A percentile compares a stretch with the other conserved stretches of the same genome.
Evolutionary conservation across 148 eudicot genomes (phyloP).

Genomic region (Amaranthus hypochondriacus): DNA sequence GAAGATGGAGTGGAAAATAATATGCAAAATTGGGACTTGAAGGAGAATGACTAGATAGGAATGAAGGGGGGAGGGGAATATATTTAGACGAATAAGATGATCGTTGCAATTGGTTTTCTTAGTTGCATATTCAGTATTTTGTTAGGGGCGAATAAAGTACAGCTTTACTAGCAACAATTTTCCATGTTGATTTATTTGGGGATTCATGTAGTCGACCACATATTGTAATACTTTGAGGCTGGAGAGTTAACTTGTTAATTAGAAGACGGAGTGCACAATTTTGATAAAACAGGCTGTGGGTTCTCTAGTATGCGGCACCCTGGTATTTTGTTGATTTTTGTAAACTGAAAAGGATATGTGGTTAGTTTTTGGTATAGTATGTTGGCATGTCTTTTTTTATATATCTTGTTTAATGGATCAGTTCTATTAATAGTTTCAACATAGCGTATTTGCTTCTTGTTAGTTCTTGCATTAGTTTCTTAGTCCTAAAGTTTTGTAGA

Average conservation of each 20-base stretch:
- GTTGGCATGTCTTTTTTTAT: neutral
- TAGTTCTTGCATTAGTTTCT: neutral
- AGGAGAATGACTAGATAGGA: no score
- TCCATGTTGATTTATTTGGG: no score
- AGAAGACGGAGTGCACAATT: neutral
- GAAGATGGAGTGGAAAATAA: neutral
- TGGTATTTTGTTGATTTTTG: slow-evolving; percentile 12
- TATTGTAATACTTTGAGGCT: no score
- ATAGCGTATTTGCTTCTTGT: neutral
- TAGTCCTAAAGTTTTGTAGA: neutral
- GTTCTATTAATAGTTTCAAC: neutral
- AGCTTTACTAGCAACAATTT: no score
- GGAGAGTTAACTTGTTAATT: no score
- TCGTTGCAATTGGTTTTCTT: no score
- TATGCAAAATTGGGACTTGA: no score
- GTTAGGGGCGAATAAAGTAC: no score
- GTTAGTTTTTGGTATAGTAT: neutral
- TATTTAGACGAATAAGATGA: no score
- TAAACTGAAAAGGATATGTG: neutral
- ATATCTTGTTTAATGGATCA: neutral
- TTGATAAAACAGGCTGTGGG: slow-evolving; percentile 4
- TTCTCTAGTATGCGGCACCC: neutral
- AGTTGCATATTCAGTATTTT: no score
- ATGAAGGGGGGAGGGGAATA: no score
- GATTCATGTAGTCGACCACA: no score